These are phyloP conservation scores for Daphne laureola DNA, from an alignment of 441 rosid species.

Conservation along the genomic window DNA sequence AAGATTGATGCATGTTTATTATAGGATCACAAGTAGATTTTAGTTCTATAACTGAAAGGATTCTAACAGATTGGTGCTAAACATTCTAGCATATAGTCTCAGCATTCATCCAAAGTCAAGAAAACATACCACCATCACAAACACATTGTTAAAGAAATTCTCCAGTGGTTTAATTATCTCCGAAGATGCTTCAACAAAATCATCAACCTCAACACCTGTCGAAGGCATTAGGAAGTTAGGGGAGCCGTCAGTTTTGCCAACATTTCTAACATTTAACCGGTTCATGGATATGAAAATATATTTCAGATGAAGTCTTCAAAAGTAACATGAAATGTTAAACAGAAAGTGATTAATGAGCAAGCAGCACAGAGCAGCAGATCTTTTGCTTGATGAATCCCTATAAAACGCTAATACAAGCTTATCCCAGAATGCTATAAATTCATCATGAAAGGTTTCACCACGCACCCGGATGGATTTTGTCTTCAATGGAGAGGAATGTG, in stretches of 20 bases:
- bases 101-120: background rate
- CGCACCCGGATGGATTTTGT: constrained; percentile 59
- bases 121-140: constrained; percentile 94
- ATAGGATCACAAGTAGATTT: background rate
- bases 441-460: constrained; percentile 1
- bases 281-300: no score
- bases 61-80: background rate
- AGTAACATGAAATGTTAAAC: background rate
- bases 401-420: background rate
- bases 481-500: constrained; percentile 41
- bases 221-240: constrained; percentile 5
- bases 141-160: constrained; percentile 81
- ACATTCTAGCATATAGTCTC: background rate
- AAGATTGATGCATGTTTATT: no score
- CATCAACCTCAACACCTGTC: constrained; percentile 63
- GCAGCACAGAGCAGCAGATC: background rate
- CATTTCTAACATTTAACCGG: no score
- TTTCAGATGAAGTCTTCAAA: background rate
- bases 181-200: constrained; percentile 64
- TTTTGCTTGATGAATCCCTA: background rate
- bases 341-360: background rate
- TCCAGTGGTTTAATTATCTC: constrained; percentile 71
- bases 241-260: background rate
- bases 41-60: background rate
- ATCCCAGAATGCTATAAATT: constrained; percentile 3